These are phyloP conservation scores for Stagonosporopsis rhizophila DNA, from an alignment of 2,329 filamentous ascomycete genomes.

Conservation along the genomic window DNA sequence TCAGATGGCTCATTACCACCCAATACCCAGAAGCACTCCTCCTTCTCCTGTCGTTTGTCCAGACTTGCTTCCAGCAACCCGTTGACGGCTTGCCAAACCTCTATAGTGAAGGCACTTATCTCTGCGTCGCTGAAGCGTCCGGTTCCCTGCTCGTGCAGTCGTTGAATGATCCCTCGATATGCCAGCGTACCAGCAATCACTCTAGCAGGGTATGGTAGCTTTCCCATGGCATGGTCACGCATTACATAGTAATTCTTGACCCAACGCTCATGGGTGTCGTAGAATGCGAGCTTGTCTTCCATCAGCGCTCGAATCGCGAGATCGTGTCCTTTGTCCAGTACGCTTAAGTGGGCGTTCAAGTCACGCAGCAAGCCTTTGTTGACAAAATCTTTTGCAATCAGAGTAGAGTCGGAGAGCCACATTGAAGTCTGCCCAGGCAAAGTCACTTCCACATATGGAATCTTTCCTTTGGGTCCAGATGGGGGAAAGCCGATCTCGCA, in stretches of 20 bases:
- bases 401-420: slow-evolving; percentile 59
- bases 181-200: slow-evolving; percentile 60
- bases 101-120: slow-evolving; percentile 52
- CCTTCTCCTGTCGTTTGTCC: slow-evolving; percentile 32
- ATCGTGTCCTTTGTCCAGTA: slow-evolving; percentile 56
- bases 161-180: slow-evolving; percentile 53
- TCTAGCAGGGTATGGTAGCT: slow-evolving; percentile 61
- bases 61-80: slow-evolving; percentile 52
- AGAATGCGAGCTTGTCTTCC: slow-evolving; percentile 69
- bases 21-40: slow-evolving; percentile 64
- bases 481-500: slow-evolving; percentile 54
- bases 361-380: slow-evolving; percentile 54
- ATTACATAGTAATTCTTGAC: slow-evolving; percentile 65
- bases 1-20: slow-evolving; percentile 63
- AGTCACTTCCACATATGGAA: slow-evolving; percentile 61
- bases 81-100: slow-evolving; percentile 64
- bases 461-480: slow-evolving; percentile 63
- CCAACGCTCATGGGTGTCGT: slow-evolving; percentile 63
- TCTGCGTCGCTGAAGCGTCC: slow-evolving; percentile 61
- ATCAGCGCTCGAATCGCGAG: slow-evolving; percentile 61
- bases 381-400: slow-evolving; percentile 61
- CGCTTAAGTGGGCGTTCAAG: slow-evolving; percentile 56
- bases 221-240: slow-evolving; percentile 59
- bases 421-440: slow-evolving; percentile 20
- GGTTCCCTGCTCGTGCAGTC: slow-evolving; percentile 65